Evolutionary conservation across 106 monocot species (phyloP).

Genomic region (Apostasia ramifera): DNA sequence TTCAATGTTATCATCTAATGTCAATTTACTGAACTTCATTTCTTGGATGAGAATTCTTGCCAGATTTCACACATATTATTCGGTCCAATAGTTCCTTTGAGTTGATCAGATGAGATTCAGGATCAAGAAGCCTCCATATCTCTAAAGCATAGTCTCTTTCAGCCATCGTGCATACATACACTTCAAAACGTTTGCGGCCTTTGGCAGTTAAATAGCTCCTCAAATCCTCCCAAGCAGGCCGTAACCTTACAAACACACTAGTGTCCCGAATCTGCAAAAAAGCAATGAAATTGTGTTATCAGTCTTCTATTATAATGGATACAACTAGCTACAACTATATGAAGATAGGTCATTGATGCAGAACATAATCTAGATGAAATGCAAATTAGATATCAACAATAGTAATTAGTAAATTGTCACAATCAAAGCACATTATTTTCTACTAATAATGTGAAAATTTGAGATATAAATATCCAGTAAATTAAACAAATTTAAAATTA

Average conservation of each 20-base stretch:
- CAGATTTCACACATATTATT: slow-evolving; percentile 86
- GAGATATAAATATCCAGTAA: too few species aligned
- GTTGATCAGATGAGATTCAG: slow-evolving; percentile 68
- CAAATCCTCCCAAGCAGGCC: slow-evolving; percentile 96
- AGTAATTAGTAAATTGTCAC: too few species aligned
- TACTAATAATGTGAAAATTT: too few species aligned
- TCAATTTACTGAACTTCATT: not conserved
- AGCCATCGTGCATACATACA: slow-evolving; percentile 97
- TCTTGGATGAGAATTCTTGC: slow-evolving; percentile 23
- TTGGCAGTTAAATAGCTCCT: slow-evolving; percentile 89
- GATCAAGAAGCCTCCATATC: slow-evolving; percentile 99
- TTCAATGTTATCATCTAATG: not conserved
- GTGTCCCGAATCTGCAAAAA: slow-evolving; percentile 71
- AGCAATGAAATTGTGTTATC: not conserved
- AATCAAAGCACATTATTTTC: too few species aligned
- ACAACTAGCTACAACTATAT: too few species aligned
- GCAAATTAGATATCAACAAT: too few species aligned
- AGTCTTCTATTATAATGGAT: not conserved
- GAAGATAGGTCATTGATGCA: too few species aligned
- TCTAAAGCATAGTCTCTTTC: slow-evolving; percentile 97
- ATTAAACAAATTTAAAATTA: too few species aligned
- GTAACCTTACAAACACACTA: slow-evolving; percentile 82
- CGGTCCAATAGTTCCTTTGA: slow-evolving; percentile 57
- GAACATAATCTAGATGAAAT: too few species aligned
- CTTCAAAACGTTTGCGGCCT: slow-evolving; percentile 97